Evolutionary conservation across 164 flowering plant species (phyloP).

Genomic region (Paratinospora sagittata): DNA sequence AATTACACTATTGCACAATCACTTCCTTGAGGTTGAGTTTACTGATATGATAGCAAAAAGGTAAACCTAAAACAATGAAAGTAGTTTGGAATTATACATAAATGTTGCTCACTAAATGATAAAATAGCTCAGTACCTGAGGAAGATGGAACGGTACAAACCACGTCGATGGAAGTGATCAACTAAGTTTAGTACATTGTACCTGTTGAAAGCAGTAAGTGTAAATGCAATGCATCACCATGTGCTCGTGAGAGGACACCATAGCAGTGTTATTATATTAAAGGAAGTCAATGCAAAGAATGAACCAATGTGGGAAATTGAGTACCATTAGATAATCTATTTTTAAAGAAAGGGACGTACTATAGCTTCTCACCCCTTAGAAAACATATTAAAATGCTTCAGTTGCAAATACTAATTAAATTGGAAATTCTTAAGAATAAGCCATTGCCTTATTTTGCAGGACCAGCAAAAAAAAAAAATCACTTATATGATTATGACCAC

Average conservation of each 20-base stretch:
- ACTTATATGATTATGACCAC: no score
- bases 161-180: constrained; percentile 78
- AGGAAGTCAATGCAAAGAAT: not conserved
- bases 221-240: not conserved
- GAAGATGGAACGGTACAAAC: constrained; percentile 72
- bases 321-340: not conserved
- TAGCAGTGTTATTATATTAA: not conserved
- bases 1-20: constrained; percentile 11
- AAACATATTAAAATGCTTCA: not conserved
- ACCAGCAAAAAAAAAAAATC: not conserved
- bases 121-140: constrained; percentile 42
- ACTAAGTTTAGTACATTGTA: constrained; percentile 69
- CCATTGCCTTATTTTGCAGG: not conserved
- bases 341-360: not conserved
- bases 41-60: not conserved
- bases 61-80: not conserved
- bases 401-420: not conserved
- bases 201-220: constrained; percentile 32
- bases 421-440: not conserved
- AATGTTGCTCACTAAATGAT: not conserved
- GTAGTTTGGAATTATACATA: not conserved
- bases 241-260: not conserved
- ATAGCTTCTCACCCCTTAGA: not conserved
- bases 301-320: not conserved
- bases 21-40: not conserved